phyloP scores from a whole-genome alignment of 208 protist species.

The Trypanosoma cruzi region DNA sequence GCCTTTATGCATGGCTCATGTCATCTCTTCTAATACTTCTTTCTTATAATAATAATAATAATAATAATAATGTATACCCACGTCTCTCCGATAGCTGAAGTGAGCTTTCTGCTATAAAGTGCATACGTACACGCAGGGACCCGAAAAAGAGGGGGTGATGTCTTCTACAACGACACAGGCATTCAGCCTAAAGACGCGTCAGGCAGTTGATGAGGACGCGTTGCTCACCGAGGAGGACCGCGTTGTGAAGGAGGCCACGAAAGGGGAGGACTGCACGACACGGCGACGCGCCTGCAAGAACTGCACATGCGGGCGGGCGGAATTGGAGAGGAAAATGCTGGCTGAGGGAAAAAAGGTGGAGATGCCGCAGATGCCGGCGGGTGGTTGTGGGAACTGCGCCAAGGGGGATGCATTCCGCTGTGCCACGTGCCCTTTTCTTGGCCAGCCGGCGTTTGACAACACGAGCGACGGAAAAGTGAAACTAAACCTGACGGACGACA shows the following conservation, averaged over 20 bases:
- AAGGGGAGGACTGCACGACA: slow-evolving; percentile 81
- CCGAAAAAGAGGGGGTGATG: not conserved
- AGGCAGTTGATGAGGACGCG: slow-evolving; percentile 78
- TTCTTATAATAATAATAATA: not conserved
- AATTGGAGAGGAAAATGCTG: slow-evolving; percentile 63
- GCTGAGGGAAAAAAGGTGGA: slow-evolving; percentile 45
- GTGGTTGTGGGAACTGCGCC: slow-evolving; percentile 89
- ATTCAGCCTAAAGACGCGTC: slow-evolving; percentile 77
- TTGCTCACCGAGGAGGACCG: slow-evolving; percentile 82
- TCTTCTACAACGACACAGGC: slow-evolving; percentile 33
- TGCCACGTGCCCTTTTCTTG: slow-evolving; percentile 86
- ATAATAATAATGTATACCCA: not conserved
- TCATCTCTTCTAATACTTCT: slow-evolving; percentile 11
- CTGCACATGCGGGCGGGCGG: slow-evolving; percentile 83
- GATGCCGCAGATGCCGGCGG: slow-evolving; percentile 47
- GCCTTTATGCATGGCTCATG: not conserved
- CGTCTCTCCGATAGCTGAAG: not conserved
- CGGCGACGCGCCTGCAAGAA: slow-evolving; percentile 86
- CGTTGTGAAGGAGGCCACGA: slow-evolving; percentile 50
- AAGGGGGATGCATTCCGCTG: slow-evolving; percentile 92
- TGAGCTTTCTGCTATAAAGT: slow-evolving; percentile 1
- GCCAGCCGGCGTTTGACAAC: slow-evolving; percentile 85
- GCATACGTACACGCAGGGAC: slow-evolving; percentile 1
- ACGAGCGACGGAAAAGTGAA: slow-evolving; percentile 86
- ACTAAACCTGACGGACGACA: slow-evolving; percentile 77